These are phyloP conservation scores for Phialocephala sp. DNA, from an alignment of 2,329 filamentous ascomycete species.

Conservation along the genomic window DNA sequence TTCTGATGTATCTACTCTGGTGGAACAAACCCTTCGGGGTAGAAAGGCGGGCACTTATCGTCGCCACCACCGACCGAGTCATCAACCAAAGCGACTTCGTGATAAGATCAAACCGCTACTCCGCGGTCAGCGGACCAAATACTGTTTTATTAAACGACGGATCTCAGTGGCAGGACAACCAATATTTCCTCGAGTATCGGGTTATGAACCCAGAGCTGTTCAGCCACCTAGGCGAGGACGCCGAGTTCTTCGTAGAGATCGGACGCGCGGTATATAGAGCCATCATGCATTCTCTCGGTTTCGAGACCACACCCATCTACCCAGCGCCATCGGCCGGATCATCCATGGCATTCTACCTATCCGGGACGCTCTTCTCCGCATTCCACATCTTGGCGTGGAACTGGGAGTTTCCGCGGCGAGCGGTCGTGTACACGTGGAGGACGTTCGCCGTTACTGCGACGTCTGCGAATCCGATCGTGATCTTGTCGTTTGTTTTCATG, in stretches of 20 bases:
- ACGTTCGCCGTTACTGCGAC: not conserved
- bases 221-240: not conserved
- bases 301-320: not conserved
- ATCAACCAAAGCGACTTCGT: not conserved
- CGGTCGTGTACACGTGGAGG: not conserved
- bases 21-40: conserved; percentile 19
- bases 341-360: not conserved
- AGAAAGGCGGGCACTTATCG: not conserved
- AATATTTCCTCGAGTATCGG: not conserved
- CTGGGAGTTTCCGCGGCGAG: not conserved
- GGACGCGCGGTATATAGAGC: not conserved
- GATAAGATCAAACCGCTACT: not conserved
- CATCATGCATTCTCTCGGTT: not conserved
- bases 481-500: not conserved
- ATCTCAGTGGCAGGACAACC: no score
- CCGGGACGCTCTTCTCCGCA: not conserved
- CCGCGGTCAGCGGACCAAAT: not conserved
- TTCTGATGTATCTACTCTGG: conserved; percentile 13
- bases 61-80: not conserved
- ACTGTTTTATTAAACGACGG: no score
- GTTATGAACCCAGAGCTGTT: not conserved
- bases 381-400: conserved; percentile 9
- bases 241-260: not conserved
- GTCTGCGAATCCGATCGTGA: not conserved
- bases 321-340: not conserved